Percentiles rank a stretch among this genome's conserved stretches.
These are phyloP conservation scores for Microbotryomycetes sp. DNA, from an alignment of 1,284 basidiomycete genomes.

Conservation along the genomic window DNA sequence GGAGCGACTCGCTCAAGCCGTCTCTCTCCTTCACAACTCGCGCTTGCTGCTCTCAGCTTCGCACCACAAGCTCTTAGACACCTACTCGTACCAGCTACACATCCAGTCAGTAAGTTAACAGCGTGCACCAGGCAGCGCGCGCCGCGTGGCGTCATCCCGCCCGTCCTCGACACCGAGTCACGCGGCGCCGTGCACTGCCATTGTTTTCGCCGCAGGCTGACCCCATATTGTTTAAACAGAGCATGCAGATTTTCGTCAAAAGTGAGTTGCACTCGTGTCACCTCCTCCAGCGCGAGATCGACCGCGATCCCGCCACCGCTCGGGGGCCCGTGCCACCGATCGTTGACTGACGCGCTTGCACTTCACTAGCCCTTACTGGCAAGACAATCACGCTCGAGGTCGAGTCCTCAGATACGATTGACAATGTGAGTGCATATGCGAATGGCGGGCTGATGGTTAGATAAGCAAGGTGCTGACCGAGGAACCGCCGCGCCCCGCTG, in stretches of 20 bases:
- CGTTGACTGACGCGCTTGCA: not conserved
- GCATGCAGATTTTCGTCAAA: constrained; percentile 52
- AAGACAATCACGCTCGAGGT: constrained; percentile 50
- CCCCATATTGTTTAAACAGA: not conserved
- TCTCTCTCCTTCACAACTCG: not conserved
- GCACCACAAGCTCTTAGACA: not conserved
- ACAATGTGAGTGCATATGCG: constrained; percentile 44
- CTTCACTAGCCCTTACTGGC: constrained; percentile 1
- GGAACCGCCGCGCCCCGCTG: not conserved
- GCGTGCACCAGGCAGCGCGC: no score
- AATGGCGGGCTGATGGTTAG: not conserved
- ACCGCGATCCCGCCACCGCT: not conserved
- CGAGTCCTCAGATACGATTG: constrained; percentile 53
- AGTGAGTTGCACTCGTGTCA: no score
- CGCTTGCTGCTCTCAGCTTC: not conserved
- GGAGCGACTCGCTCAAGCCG: no score
- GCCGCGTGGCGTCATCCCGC: not conserved
- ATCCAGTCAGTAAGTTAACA: not conserved
- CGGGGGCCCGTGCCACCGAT: not conserved
- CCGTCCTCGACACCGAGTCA: not conserved
- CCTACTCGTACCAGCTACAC: not conserved
- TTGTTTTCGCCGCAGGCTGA: not conserved
- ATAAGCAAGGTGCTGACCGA: not conserved
- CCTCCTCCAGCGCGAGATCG: no score
- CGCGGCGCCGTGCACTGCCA: not conserved